Evolutionary conservation across 1,284 basidiomycete species (phyloP).

Genomic region (Phenoliferia sp.): DNA sequence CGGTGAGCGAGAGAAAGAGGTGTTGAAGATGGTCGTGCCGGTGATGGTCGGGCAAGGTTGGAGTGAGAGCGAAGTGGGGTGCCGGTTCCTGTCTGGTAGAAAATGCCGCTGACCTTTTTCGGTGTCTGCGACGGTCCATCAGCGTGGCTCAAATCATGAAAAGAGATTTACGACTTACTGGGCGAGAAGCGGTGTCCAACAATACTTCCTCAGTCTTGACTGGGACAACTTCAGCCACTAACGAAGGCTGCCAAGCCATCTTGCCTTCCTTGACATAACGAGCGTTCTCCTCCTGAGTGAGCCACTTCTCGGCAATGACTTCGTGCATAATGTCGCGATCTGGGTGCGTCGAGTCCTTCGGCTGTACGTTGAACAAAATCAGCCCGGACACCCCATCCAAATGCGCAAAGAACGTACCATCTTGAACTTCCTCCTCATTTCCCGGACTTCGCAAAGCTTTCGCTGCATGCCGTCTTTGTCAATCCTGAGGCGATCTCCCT

Average conservation of each 20-base stretch:
- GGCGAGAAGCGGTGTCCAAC: background rate
- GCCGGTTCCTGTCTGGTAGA: conserved; percentile 18
- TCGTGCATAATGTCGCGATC: conserved; percentile 21
- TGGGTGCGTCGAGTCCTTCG: conserved; percentile 21
- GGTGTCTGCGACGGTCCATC: too few species aligned
- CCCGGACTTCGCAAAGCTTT: conserved; percentile 22
- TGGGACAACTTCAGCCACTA: conserved; percentile 14
- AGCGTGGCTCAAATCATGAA: too few species aligned
- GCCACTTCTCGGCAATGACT: conserved; percentile 28
- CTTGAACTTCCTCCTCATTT: conserved; percentile 17
- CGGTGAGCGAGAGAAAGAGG: background rate
- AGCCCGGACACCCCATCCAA: background rate
- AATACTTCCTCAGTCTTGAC: background rate
- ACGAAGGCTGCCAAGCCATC: conserved; percentile 24
- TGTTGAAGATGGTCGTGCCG: conserved; percentile 2
- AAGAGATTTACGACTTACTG: background rate
- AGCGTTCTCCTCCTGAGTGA: conserved; percentile 18
- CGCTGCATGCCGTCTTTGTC: conserved; percentile 12
- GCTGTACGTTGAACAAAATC: background rate
- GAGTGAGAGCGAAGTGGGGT: conserved; percentile 26
- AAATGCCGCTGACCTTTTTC: conserved; percentile 5
- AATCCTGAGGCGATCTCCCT: conserved; percentile 24
- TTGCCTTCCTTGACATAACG: conserved; percentile 11
- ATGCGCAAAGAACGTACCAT: background rate
- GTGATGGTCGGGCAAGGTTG: conserved; percentile 4